phyloP scores from a whole-genome alignment of 257 asterid genomes.

The Solanum rostratum region DNA sequence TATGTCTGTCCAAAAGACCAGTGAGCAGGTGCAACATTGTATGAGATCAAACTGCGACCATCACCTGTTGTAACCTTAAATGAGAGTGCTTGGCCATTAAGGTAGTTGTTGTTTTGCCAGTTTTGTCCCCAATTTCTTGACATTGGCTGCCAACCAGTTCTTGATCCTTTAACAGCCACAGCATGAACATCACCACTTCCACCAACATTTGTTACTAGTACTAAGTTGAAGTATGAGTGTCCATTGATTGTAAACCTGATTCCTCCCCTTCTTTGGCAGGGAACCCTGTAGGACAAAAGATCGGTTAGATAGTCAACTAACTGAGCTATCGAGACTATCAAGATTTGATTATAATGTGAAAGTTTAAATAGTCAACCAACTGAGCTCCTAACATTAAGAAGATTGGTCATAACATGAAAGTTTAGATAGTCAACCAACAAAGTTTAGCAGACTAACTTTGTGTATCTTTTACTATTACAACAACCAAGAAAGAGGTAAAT shows the following conservation, averaged over 20 bases:
- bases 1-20: conserved; percentile 91
- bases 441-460: not conserved
- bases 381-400: not conserved
- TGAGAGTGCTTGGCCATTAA: conserved; percentile 76
- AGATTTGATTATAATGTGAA: not conserved
- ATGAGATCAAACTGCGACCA: conserved; percentile 52
- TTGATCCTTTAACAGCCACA: conserved; percentile 66
- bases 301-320: not conserved
- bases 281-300: conserved; percentile 36
- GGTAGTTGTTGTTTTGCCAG: conserved; percentile 71
- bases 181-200: conserved; percentile 84
- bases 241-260: conserved; percentile 86
- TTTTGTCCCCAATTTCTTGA: conserved; percentile 92
- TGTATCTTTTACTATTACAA: not conserved
- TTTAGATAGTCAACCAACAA: not conserved
- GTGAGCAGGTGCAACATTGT: conserved; percentile 54
- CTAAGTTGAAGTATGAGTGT: conserved; percentile 78
- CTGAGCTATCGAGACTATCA: not conserved
- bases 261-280: conserved; percentile 75
- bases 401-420: not conserved
- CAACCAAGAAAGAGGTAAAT: not conserved
- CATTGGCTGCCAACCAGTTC: conserved; percentile 74
- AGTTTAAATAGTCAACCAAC: fast-evolving
- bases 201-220: conserved; percentile 73
- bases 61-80: conserved; percentile 79